These are phyloP conservation scores for Lactifluus subvellereus DNA, from an alignment of 768 basidiomycete genomes.

Conservation along the genomic window DNA sequence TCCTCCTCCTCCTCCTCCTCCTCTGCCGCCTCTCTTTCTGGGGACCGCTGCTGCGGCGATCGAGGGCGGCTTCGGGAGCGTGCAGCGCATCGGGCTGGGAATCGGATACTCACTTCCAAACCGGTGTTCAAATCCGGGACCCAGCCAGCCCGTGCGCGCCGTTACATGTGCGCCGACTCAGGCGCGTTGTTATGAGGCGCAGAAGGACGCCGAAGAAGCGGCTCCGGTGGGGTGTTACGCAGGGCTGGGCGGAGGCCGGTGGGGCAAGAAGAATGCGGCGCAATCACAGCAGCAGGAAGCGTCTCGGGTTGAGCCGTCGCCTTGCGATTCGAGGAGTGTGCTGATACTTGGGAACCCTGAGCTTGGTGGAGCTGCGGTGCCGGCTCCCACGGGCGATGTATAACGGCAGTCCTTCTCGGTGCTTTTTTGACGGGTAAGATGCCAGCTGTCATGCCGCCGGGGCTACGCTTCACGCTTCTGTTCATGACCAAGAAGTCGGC, in stretches of 20 bases:
- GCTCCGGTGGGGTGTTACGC: constrained; percentile 15
- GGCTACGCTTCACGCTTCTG: neutral
- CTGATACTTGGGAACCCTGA: constrained; percentile 14
- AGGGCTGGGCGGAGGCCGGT: constrained; percentile 10
- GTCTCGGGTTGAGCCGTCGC: neutral
- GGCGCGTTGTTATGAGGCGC: neutral
- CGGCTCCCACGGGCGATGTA: neutral
- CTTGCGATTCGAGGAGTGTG: constrained; percentile 5
- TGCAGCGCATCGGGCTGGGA: constrained; percentile 22
- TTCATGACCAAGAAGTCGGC: neutral
- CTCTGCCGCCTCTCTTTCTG: neutral
- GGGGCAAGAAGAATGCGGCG: constrained; percentile 2
- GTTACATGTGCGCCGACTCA: neutral
- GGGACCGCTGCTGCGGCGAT: neutral
- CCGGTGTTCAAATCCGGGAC: neutral
- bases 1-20: neutral
- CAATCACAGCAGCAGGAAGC: neutral
- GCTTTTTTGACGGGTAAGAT: neutral
- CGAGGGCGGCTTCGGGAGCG: constrained; percentile 12
- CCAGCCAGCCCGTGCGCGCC: neutral
- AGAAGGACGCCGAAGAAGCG: neutral
- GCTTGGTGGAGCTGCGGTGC: constrained; percentile 6
- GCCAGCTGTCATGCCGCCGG: neutral
- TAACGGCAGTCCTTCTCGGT: neutral
- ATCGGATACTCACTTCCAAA: constrained; percentile 23